phyloP scores from a whole-genome alignment of 1,139 yeast species.

The Debaryomycetaceae sp. region DNA sequence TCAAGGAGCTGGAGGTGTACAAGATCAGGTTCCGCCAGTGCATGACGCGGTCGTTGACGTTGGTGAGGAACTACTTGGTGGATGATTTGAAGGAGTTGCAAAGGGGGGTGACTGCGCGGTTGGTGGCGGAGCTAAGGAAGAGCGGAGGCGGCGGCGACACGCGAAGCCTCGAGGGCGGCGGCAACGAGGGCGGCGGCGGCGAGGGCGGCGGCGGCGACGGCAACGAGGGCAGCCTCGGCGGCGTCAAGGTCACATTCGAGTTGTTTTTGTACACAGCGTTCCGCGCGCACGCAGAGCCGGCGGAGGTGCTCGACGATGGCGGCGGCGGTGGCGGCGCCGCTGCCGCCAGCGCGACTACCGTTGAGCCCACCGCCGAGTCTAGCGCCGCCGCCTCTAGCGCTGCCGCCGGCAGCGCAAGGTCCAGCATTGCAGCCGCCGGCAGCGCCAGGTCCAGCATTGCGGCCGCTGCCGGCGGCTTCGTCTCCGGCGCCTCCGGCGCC shows the following conservation, averaged over 20 bases:
- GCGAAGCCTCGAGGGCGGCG: neutral
- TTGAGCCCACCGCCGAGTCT: neutral
- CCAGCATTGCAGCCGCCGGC: conserved; percentile 4
- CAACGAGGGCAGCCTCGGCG: neutral
- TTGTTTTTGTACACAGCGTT: conserved; percentile 53
- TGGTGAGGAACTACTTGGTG: conserved; percentile 65
- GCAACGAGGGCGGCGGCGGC: conserved; percentile 2
- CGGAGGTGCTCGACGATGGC: conserved; percentile 18
- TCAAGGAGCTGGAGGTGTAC: conserved; percentile 69
- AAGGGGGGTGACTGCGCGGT: conserved; percentile 34
- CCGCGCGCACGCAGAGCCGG: conserved; percentile 26
- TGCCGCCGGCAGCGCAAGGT: conserved; percentile 12
- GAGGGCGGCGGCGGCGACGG: neutral
- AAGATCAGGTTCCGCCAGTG: conserved; percentile 77
- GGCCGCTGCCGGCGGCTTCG: too few species aligned
- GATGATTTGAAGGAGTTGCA: conserved; percentile 48
- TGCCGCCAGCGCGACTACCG: conserved; percentile 1
- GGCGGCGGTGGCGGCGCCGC: conserved; percentile 7
- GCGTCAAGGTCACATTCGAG: conserved; percentile 17
- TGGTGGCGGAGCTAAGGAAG: conserved; percentile 8
- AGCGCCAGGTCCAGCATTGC: neutral
- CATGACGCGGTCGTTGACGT: conserved; percentile 74
- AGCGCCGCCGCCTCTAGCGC: too few species aligned
- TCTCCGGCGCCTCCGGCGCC: too few species aligned
- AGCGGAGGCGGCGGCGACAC: neutral